Percentiles rank a stretch among this genome's conserved stretches.
Evolutionary conservation across 139 green algal genomes (phyloP).

Genomic region (Marvania coccoides): DNA sequence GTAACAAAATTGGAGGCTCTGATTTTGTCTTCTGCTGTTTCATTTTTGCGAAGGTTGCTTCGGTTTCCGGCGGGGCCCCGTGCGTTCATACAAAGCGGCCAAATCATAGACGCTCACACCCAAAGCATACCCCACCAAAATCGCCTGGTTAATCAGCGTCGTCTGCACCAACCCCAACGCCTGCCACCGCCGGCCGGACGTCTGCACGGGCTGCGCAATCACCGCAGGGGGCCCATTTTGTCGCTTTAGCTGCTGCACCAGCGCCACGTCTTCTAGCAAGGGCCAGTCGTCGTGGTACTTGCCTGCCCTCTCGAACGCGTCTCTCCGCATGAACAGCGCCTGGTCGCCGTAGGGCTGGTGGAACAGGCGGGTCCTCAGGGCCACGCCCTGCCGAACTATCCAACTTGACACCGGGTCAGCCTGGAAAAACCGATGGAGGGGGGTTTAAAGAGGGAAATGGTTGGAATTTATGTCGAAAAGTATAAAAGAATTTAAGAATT

Average conservation of each 20-base stretch:
- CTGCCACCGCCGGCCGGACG: constrained; percentile 40
- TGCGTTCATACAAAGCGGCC: background rate
- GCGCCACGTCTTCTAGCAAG: constrained; percentile 60
- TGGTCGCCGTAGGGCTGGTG: constrained; percentile 62
- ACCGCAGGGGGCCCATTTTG: constrained; percentile 25
- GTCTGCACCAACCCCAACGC: constrained; percentile 36
- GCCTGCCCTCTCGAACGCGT: constrained; percentile 10
- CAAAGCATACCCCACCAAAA: constrained; percentile 7
- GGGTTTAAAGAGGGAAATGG: background rate
- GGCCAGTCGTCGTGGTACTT: constrained; percentile 44
- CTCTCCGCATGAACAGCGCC: constrained; percentile 40
- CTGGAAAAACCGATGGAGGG: background rate
- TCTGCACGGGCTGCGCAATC: constrained; percentile 23
- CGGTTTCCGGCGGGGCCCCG: no score
- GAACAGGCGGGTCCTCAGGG: constrained; percentile 30
- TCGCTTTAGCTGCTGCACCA: constrained; percentile 40
- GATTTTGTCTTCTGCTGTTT: background rate
- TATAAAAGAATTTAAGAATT: background rate
- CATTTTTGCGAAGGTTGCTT: background rate
- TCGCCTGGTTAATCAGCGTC: constrained; percentile 10
- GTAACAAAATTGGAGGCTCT: background rate
- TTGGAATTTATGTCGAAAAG: background rate
- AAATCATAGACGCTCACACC: background rate
- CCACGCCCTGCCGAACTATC: constrained; percentile 22
- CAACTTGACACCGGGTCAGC: background rate